Conservation (phyloP, 495 filamentous ascomycete species). For the Elasticomyces elasticus region DNA sequence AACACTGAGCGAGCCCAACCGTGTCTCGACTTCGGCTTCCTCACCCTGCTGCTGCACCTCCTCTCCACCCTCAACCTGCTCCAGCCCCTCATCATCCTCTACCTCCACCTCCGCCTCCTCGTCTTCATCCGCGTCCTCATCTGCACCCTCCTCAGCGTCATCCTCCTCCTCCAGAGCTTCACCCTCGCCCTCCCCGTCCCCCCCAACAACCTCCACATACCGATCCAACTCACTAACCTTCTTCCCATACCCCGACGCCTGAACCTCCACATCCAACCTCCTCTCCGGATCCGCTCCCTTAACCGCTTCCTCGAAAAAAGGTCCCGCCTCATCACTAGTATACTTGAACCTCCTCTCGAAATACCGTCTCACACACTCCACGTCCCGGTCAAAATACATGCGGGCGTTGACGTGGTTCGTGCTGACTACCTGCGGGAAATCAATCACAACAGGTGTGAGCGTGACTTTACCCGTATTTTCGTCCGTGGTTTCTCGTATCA, state of each 20-base stretch:
- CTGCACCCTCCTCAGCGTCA: constrained; percentile 12
- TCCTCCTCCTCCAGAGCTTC: constrained; percentile 23
- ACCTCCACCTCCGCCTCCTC: constrained; percentile 6
- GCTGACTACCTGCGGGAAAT: constrained; percentile 98
- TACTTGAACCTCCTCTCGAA: constrained; percentile 87
- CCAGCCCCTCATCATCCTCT: constrained; percentile 9
- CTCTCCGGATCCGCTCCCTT: constrained; percentile 56
- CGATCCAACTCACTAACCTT: constrained; percentile 86
- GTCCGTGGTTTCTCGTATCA: constrained; percentile 60
- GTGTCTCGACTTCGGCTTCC: constrained; percentile 14
- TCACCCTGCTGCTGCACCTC: constrained; percentile 7
- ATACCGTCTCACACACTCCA: constrained; percentile 85
- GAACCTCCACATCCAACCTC: constrained; percentile 75
- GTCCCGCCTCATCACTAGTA: constrained; percentile 67
- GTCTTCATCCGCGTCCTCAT: constrained; percentile 14
- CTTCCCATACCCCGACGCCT: constrained; percentile 88
- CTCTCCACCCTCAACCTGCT: constrained; percentile 1
- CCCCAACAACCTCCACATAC: constrained; percentile 69
- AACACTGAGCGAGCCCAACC: background rate
- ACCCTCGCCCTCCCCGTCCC: constrained; percentile 43
- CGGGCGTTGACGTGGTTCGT: constrained; percentile 86
- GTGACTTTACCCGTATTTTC: constrained; percentile 23
- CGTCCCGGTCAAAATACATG: constrained; percentile 92
- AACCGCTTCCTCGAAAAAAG: constrained; percentile 72
- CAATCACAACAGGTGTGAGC: constrained; percentile 70